phyloP scores from a whole-genome alignment of 805 yeast genomes.

The Candida boleticola region DNA sequence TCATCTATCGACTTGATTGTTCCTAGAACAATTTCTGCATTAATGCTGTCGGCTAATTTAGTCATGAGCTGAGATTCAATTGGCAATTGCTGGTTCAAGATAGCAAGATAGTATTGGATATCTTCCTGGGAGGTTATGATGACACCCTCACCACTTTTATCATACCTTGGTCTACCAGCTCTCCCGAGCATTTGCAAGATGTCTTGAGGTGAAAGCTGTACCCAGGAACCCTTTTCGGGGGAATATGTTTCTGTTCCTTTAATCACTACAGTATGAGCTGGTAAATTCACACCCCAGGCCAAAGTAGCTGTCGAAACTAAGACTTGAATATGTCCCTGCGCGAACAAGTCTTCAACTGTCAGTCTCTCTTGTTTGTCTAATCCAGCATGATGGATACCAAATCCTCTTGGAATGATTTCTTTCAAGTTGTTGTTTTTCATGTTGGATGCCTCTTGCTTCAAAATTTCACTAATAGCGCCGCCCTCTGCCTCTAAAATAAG shows the following conservation, averaged over 20 bases:
- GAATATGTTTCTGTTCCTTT: conserved; percentile 93
- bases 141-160: conserved; percentile 88
- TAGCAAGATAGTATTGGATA: conserved; percentile 82
- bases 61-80: conserved; percentile 85
- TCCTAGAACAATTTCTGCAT: conserved; percentile 85
- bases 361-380: conserved; percentile 69
- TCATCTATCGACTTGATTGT: conserved; percentile 57
- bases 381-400: conserved; percentile 94
- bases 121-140: conserved; percentile 86
- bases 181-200: conserved; percentile 96
- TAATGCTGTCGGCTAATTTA: conserved; percentile 67
- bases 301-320: conserved; percentile 88
- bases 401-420: conserved; percentile 64
- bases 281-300: conserved; percentile 97
- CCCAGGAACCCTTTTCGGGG: conserved; percentile 88
- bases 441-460: conserved; percentile 59
- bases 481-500: conserved; percentile 52
- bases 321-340: conserved; percentile 81
- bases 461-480: conserved; percentile 48
- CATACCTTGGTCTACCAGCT: conserved; percentile 96
- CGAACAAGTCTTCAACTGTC: conserved; percentile 80
- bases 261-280: conserved; percentile 91
- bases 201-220: conserved; percentile 91
- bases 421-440: conserved; percentile 54
- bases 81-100: conserved; percentile 88